These are phyloP conservation scores for Postia placenta DNA, from an alignment of 768 basidiomycete species.

Conservation along the genomic window DNA sequence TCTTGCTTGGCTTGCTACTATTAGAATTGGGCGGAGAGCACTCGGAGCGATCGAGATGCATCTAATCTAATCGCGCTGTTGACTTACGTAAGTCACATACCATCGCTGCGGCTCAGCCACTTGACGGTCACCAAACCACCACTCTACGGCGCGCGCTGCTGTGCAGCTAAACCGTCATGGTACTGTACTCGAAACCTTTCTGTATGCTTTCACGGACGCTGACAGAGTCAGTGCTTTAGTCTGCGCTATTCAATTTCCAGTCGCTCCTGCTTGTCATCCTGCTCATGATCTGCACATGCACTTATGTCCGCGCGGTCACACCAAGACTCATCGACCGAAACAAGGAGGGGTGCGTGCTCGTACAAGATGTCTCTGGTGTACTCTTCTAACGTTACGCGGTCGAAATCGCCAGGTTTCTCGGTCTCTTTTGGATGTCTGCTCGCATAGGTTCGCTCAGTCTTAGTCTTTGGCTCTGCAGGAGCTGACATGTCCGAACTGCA, in stretches of 20 bases:
- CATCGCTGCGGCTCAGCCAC: no score
- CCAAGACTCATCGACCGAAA: constrained; percentile 90
- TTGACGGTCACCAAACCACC: no score
- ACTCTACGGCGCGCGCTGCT: no score
- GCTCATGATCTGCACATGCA: constrained; percentile 93
- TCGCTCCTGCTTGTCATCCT: constrained; percentile 91
- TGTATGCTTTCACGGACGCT: no score
- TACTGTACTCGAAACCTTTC: no score
- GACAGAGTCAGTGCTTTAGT: constrained; percentile 37
- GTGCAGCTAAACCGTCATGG: no score
- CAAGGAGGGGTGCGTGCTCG: constrained; percentile 76
- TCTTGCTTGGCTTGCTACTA: no score
- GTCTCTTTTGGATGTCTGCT: constrained; percentile 92
- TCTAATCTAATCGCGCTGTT: no score
- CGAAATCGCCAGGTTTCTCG: constrained; percentile 59
- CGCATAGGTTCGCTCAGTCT: constrained; percentile 67
- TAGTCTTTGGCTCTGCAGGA: neutral
- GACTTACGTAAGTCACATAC: no score
- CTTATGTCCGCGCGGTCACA: constrained; percentile 86
- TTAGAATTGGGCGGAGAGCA: no score
- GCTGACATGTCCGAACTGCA: constrained; percentile 24
- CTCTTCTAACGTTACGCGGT: neutral
- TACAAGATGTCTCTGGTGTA: neutral
- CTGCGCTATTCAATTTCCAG: constrained; percentile 97
- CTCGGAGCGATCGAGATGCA: no score